Percentiles rank a stretch among this genome's conserved stretches.
Conservation (phyloP, 2,329 filamentous ascomycete genomes). For the Talaromyces sp. region DNA sequence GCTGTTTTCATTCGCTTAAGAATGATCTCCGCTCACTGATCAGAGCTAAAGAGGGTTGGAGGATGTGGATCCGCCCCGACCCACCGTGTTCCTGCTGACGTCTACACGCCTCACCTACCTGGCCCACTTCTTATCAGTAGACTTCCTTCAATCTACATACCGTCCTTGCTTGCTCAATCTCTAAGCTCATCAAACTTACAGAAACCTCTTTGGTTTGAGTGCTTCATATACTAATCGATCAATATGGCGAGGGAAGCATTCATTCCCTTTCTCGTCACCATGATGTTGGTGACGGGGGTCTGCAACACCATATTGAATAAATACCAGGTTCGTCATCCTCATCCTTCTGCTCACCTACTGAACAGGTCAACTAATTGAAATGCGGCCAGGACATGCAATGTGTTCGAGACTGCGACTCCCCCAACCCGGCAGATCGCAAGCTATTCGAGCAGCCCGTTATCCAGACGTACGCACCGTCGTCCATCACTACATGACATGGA, state of each 20-base stretch:
- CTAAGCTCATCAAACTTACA: neutral
- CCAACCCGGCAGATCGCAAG: slow-evolving; percentile 62
- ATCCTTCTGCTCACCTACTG: neutral
- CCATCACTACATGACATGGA: neutral
- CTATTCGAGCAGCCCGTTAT: slow-evolving; percentile 93
- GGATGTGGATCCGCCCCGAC: neutral
- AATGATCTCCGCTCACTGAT: neutral
- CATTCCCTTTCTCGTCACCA: slow-evolving; percentile 81
- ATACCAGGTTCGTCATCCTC: slow-evolving; percentile 66
- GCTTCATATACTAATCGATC: neutral
- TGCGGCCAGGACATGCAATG: slow-evolving; percentile 80
- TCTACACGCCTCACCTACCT: neutral
- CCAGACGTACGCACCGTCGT: slow-evolving; percentile 62
- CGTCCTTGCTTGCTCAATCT: neutral
- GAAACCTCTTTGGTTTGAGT: neutral
- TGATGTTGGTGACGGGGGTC: slow-evolving; percentile 95
- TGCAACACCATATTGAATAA: slow-evolving; percentile 98
- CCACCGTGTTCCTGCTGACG: slow-evolving; percentile 6
- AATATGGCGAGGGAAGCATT: slow-evolving; percentile 68
- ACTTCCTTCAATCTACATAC: neutral
- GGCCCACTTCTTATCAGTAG: neutral
- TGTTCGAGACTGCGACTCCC: slow-evolving; percentile 78
- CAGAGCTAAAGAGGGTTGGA: neutral
- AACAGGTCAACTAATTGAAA: neutral
- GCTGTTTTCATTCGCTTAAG: too few species aligned